A percentile compares a stretch with the other conserved stretches of the same genome.
Evolutionary conservation across 192 early-diverging fungal genomes (phyloP).

Genomic region (Backusella tarrabulga): DNA sequence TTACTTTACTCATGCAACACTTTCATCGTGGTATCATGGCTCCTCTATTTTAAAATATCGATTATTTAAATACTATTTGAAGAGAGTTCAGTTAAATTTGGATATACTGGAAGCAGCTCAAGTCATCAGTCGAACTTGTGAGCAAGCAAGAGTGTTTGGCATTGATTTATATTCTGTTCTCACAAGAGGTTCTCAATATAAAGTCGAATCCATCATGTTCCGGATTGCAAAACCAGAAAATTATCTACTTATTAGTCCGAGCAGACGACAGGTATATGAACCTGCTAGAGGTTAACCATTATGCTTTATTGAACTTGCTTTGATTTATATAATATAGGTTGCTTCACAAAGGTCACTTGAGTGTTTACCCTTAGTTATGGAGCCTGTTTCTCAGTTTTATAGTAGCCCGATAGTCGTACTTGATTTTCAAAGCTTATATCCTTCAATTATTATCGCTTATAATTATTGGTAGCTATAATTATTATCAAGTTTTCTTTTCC

Average conservation of each 20-base stretch:
- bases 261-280: conserved; percentile 52
- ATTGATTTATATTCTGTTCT: conserved; percentile 87
- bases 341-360: conserved; percentile 73
- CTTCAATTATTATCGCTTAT: conserved; percentile 95
- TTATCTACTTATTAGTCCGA: conserved; percentile 76
- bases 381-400: conserved; percentile 83
- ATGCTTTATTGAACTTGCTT: not conserved
- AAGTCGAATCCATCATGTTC: conserved; percentile 83
- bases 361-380: conserved; percentile 87
- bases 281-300: not conserved
- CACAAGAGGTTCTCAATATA: conserved; percentile 88
- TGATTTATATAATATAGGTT: conserved; percentile 41
- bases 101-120: conserved; percentile 72
- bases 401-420: conserved; percentile 82
- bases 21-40: conserved; percentile 69
- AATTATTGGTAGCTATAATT: conserved; percentile 69
- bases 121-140: conserved; percentile 67
- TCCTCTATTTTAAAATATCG: conserved; percentile 53
- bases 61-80: conserved; percentile 63
- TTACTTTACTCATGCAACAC: conserved; percentile 52
- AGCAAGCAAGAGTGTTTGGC: conserved; percentile 90
- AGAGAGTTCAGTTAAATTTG: conserved; percentile 63
- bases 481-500: too few relatives aligned
- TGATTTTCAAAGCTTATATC: conserved; percentile 94
- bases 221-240: conserved; percentile 77